Conservation (phyloP, 2,329 filamentous ascomycete species). For the Sporothrix mexicana region DNA sequence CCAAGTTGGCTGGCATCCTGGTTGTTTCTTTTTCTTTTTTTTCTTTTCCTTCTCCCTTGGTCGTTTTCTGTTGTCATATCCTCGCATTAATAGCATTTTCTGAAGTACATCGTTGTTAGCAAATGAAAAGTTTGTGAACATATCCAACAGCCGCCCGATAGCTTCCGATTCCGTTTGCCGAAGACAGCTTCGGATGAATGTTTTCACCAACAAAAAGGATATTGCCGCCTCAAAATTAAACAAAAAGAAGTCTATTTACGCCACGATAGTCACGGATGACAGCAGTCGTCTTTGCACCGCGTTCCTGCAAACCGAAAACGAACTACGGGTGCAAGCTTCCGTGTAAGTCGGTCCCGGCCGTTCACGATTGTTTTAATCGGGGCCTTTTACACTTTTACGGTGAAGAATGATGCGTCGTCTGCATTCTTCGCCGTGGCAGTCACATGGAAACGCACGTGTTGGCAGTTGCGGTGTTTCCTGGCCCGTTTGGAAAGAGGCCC, state of each 20-base stretch:
- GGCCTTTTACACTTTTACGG: background rate
- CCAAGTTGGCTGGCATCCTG: conserved; percentile 8
- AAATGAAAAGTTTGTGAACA: conserved; percentile 12
- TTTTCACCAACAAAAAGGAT: background rate
- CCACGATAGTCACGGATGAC: background rate
- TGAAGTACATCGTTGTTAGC: background rate
- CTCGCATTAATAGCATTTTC: conserved; percentile 5
- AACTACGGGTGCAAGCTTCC: conserved; percentile 24
- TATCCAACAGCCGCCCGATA: background rate
- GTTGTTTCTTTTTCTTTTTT: background rate
- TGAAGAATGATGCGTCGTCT: background rate
- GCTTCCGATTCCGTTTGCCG: conserved; percentile 9
- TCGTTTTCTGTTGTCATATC: background rate
- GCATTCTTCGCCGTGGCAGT: background rate
- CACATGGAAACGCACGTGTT: conserved; percentile 30
- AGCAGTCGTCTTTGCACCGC: background rate
- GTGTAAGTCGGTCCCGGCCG: background rate
- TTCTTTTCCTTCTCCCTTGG: background rate
- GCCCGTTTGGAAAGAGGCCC: background rate
- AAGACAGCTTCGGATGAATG: background rate
- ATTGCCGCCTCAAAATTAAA: background rate
- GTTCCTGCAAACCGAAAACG: conserved; percentile 1
- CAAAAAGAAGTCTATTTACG: background rate
- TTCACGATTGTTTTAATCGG: background rate
- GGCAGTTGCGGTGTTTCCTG: background rate